A percentile compares a stretch with the other conserved stretches of the same genome.
phyloP scores from a whole-genome alignment of 768 basidiomycete species.

The Tremella fuciformis region DNA sequence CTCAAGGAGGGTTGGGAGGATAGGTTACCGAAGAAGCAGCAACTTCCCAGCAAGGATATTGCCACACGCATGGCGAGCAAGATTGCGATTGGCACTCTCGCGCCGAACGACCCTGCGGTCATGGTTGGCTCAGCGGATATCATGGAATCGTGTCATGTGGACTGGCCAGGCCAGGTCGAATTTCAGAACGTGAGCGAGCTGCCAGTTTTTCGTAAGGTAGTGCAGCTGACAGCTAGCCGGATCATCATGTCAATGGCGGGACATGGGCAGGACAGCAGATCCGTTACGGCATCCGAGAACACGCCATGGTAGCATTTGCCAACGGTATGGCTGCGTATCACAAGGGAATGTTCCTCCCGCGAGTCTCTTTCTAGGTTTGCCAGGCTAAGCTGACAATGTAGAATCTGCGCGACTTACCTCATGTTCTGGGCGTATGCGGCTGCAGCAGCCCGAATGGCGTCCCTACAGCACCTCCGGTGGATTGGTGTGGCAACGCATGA shows the following conservation, averaged over 20 bases:
- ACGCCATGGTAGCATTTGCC: slow-evolving; percentile 46
- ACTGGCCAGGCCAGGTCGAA: slow-evolving; percentile 38
- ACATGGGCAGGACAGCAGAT: slow-evolving; percentile 41
- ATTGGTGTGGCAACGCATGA: slow-evolving; percentile 52
- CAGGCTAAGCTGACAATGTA: slow-evolving; percentile 2
- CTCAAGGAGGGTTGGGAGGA: slow-evolving; percentile 35
- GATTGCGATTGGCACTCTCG: slow-evolving; percentile 36
- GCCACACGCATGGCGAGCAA: slow-evolving; percentile 43
- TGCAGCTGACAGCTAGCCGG: background rate
- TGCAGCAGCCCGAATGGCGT: slow-evolving; percentile 48
- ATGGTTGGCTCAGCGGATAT: slow-evolving; percentile 44
- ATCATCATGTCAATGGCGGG: slow-evolving; percentile 2
- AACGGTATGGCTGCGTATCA: slow-evolving; percentile 50
- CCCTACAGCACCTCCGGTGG: slow-evolving; percentile 45
- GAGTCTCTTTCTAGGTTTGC: slow-evolving; percentile 11
- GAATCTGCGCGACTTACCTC: slow-evolving; percentile 49
- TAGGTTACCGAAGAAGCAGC: slow-evolving; percentile 32
- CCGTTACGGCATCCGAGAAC: slow-evolving; percentile 49
- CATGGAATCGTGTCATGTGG: slow-evolving; percentile 48
- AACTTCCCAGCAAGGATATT: slow-evolving; percentile 28
- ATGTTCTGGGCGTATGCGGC: slow-evolving; percentile 52
- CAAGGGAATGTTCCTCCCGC: slow-evolving; percentile 50
- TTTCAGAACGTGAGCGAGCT: slow-evolving; percentile 43
- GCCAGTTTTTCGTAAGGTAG: background rate
- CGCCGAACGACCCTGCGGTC: slow-evolving; percentile 36